Evolutionary conservation across 495 filamentous ascomycete species (phyloP), one percentile per base, ranked within the genome.

Genomic region (Xylaria cubensis): DNA sequence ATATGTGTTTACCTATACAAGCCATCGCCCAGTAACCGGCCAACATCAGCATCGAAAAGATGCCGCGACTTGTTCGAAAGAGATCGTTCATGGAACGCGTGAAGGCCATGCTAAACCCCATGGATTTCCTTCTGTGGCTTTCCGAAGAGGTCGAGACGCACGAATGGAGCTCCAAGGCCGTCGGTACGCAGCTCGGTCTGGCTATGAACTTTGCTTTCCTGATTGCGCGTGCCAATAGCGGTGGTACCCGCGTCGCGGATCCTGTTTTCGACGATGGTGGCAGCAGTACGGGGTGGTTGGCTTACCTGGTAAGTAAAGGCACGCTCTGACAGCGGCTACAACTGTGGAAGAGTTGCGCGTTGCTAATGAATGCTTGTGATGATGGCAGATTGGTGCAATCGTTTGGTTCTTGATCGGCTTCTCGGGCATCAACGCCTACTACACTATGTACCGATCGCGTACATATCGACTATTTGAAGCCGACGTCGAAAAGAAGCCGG

Each of bases 381-480:
- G 61, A 65, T 66, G 24, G 42, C 71, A 97, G 94, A 86, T 89
- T 62, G 87, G 88, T 59, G 88, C 92, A 73, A 74, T 93, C 41
- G 89, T 94, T 41, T 89, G 91, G 79, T 74, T 87, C n/a, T 84
- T 97, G 12, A 86, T 87, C 1, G 65, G 86, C 59, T 81, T 92
- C 67, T 93, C 94, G 51, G 79, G 85, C 26, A 74, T 87, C 15
- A 99, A 98, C 82, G 90, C 93, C 1, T 82, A 89, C 77, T 97
- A 95, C 81, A 93, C 95, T 50, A 93, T 97, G 83, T 85, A 87
- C 61, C 91, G 92, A 64, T 92, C 91, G 76, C 90, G 94, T 55
- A 90, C 91, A 73, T 99, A 99, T 83, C 91, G 96, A 75, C 85
- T 99, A 51, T 99, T 98, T 80, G 95, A 98, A 80, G 88, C 87